Evolutionary conservation across 192 early-diverging fungal genomes (phyloP), one percentile per base, ranked within the genome.

Genomic region (Coemansia sp.): DNA sequence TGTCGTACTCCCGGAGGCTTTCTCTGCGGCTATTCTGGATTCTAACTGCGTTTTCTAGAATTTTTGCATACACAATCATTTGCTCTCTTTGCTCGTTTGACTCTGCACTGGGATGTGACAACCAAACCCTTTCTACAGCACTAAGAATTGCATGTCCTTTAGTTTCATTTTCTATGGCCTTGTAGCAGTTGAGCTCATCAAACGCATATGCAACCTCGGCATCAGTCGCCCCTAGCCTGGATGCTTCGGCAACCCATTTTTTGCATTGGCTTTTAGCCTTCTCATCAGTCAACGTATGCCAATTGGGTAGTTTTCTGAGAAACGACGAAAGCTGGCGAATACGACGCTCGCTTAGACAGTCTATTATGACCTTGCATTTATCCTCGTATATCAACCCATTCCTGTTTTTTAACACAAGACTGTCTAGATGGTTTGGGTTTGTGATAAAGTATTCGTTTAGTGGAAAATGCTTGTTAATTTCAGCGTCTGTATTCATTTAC

Each of bases 301-400:
- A 79, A 1, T 52, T 11, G 1, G 69, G 59, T 15, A 72, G 67
- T n/a, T 56, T 54, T 14, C 67, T 64, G 19, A 79, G 68, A 17
- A 50, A 43, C 20, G 59, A 51, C 14, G 32, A 42, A 23, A 46
- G 19, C 25, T 32, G 30, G 3, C 19, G 23, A 17, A 49, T 49
- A 1, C 46, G 30, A 18, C 46, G 33, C 35, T 49, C 29, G 9
- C 8, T 32, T 20, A 49, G n/a, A n/a, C n/a, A n/a, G n/a, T n/a
- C n/a, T n/a, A n/a, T n/a, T n/a, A n/a, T n/a, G n/a, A n/a, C n/a
- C n/a, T n/a, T n/a, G n/a, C n/a, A n/a, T n/a, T n/a, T n/a, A n/a
- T n/a, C n/a, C n/a, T n/a, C n/a, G n/a, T n/a, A n/a, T n/a, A n/a
- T n/a, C n/a, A n/a, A n/a, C n/a, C n/a, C n/a, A n/a, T n/a, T n/a